phyloP scores from a whole-genome alignment of 192 early-diverging fungal species.

The Funneliformis geosporum region DNA sequence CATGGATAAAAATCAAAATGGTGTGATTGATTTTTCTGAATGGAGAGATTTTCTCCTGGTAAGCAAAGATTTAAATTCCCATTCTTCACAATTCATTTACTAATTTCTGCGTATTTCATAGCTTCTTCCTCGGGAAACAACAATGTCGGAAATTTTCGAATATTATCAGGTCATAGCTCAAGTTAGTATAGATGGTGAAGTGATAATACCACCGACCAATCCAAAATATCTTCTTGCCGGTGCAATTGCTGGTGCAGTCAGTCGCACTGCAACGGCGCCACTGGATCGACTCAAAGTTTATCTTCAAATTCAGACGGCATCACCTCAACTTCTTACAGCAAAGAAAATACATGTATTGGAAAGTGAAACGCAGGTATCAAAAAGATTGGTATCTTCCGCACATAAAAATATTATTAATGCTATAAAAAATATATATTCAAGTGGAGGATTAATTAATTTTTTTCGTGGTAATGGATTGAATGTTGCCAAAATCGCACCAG shows the following conservation, averaged over 20 bases:
- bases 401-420: conserved; percentile 29
- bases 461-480: conserved; percentile 80
- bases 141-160: conserved; percentile 62
- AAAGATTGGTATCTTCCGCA: not conserved
- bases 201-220: conserved; percentile 57
- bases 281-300: conserved; percentile 74
- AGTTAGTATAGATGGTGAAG: conserved; percentile 69
- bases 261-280: conserved; percentile 68
- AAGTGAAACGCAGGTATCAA: not conserved
- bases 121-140: conserved; percentile 62
- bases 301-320: conserved; percentile 34
- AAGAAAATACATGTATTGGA: not conserved
- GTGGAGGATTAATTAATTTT: conserved; percentile 69
- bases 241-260: conserved; percentile 72
- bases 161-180: conserved; percentile 63
- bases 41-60: conserved; percentile 67
- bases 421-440: conserved; percentile 57
- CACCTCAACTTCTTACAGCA: conserved; percentile 33
- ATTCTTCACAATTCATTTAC: not conserved
- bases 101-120: conserved; percentile 28
- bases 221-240: conserved; percentile 69
- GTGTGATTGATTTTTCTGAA: conserved; percentile 65
- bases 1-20: conserved; percentile 66
- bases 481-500: conserved; percentile 75
- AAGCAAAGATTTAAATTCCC: conserved; percentile 33